Conservation (phyloP, 345 rosid genomes). For the Euphorbia peplus region DNA sequence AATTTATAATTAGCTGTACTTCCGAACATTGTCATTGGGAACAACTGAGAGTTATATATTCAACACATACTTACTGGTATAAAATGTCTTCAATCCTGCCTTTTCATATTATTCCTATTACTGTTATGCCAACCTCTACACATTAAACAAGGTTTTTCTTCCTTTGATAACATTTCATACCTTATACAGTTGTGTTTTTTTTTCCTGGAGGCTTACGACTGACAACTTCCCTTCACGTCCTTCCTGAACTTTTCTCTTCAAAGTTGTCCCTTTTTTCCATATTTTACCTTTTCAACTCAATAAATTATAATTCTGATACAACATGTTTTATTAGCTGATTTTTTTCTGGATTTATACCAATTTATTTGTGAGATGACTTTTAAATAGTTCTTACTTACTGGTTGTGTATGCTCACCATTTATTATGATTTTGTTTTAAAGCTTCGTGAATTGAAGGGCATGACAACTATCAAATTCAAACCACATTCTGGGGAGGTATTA, state of each 20-base stretch:
- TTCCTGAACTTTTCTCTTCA: neutral
- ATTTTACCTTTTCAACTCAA: neutral
- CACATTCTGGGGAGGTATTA: slow-evolving; percentile 94
- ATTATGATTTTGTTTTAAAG: slow-evolving; percentile 38
- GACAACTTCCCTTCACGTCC: neutral
- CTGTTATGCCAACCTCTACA: slow-evolving; percentile 92
- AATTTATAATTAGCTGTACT: no score
- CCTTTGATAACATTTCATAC: neutral
- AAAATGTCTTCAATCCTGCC: no score
- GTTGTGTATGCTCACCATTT: slow-evolving; percentile 17
- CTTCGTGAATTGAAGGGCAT: slow-evolving; percentile 98
- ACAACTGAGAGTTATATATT: no score
- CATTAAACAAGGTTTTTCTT: slow-evolving; percentile 76
- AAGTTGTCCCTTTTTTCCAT: neutral
- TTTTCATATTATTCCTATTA: no score
- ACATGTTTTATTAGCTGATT: no score
- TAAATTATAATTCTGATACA: neutral
- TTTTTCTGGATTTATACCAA: no score
- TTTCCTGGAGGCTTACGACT: slow-evolving; percentile 4
- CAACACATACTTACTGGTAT: no score
- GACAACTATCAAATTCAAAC: slow-evolving; percentile 93
- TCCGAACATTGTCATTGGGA: no score
- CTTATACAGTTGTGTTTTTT: neutral
- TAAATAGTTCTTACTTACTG: no score
- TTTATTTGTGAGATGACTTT: no score